Percentiles rank a stretch among this genome's conserved stretches.
These are phyloP conservation scores for Teunomyces stri DNA, from an alignment of 805 yeast species.

Conservation along the genomic window DNA sequence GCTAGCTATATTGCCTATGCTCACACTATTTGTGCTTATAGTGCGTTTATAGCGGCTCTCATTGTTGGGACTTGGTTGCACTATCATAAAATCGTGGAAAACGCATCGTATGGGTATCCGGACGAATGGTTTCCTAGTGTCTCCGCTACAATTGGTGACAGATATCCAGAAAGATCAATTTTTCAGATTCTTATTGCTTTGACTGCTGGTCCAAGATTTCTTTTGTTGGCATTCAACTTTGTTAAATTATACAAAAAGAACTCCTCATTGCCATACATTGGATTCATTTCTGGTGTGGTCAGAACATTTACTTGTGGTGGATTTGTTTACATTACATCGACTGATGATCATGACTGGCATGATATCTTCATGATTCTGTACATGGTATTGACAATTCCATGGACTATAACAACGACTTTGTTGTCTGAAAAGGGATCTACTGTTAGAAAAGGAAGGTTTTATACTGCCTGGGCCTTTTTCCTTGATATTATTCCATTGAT, in stretches of 20 bases:
- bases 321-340: slow-evolving; percentile 96
- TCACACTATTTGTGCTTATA: slow-evolving; percentile 68
- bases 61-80: slow-evolving; percentile 74
- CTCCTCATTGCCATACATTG: slow-evolving; percentile 37
- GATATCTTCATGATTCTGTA: slow-evolving; percentile 94
- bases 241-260: slow-evolving; percentile 42
- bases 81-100: slow-evolving; percentile 82
- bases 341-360: slow-evolving; percentile 96
- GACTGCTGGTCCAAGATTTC: slow-evolving; percentile 89
- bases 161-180: slow-evolving; percentile 92
- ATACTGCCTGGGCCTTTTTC: slow-evolving; percentile 63
- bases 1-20: slow-evolving; percentile 68
- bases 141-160: slow-evolving; percentile 93
- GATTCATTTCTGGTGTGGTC: slow-evolving; percentile 64
- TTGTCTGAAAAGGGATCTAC: slow-evolving; percentile 45
- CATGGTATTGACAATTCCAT: slow-evolving; percentile 85
- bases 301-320: slow-evolving; percentile 97
- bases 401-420: slow-evolving; percentile 67
- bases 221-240: slow-evolving; percentile 53
- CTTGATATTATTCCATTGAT: slow-evolving; percentile 75
- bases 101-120: slow-evolving; percentile 86
- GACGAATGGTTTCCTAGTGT: slow-evolving; percentile 99
- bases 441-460: slow-evolving; percentile 50
- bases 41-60: slow-evolving; percentile 76
- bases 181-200: slow-evolving; percentile 90